These are phyloP conservation scores for Candida maris DNA, from an alignment of 805 yeast species.

Conservation along the genomic window DNA sequence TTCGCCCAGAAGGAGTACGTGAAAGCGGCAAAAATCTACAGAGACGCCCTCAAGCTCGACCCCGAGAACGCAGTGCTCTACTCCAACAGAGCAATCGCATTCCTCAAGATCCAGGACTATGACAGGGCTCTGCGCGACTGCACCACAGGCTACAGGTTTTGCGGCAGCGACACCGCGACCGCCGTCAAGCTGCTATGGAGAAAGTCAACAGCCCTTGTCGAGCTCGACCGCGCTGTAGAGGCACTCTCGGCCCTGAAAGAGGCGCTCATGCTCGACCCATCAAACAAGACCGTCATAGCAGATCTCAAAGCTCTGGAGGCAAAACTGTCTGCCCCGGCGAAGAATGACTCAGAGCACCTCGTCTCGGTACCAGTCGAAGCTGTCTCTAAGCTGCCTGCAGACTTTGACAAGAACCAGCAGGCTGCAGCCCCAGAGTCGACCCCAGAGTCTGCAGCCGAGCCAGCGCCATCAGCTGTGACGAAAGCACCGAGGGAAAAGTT, in stretches of 20 bases:
- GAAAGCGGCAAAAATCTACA: slow-evolving; percentile 51
- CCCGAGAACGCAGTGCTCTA: slow-evolving; percentile 51
- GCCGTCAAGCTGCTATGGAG: slow-evolving; percentile 51
- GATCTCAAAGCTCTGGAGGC: slow-evolving; percentile 4
- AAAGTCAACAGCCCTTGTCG: slow-evolving; percentile 39
- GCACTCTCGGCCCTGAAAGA: slow-evolving; percentile 29
- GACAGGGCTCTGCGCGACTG: slow-evolving; percentile 48
- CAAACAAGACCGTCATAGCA: slow-evolving; percentile 6
- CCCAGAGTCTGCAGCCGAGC: background rate
- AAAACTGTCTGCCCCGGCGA: background rate
- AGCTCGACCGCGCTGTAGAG: slow-evolving; percentile 28
- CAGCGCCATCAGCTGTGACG: background rate
- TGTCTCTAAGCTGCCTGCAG: background rate
- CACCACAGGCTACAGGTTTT: slow-evolving; percentile 40
- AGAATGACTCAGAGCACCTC: background rate
- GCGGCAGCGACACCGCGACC: slow-evolving; percentile 27
- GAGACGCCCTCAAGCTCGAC: slow-evolving; percentile 50
- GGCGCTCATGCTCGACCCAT: slow-evolving; percentile 19
- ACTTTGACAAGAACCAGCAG: background rate
- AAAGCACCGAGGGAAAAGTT: background rate
- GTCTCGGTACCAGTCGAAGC: background rate
- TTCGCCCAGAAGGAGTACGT: slow-evolving; percentile 42
- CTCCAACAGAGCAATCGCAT: slow-evolving; percentile 70
- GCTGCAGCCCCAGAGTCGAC: background rate
- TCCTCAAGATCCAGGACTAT: slow-evolving; percentile 49